Evolutionary conservation across 768 basidiomycete species (phyloP), one percentile per base, ranked within the genome.

Genomic region (Galerina sulciceps): DNA sequence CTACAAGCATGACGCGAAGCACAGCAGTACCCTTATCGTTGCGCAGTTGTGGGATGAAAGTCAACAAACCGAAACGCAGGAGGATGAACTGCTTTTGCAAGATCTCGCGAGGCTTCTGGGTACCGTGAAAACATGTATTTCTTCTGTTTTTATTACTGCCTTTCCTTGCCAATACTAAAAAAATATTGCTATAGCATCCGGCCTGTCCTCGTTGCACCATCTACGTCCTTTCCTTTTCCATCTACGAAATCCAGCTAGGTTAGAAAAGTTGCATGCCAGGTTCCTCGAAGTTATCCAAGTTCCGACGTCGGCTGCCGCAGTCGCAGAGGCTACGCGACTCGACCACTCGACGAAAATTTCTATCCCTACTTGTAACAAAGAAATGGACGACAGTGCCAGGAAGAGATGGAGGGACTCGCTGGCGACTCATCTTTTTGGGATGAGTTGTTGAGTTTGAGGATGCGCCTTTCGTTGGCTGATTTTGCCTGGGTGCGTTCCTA

Each of bases 1-100:
- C 71, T 93, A 93, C 76, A 70, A 70, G 35, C 69, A 68, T 13
- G 68, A 92, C 67, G 87, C 91, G 5, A 83, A 84, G 67, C 85
- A 85, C 46, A 79, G 71, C 49, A 81, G 75, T 53, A 77, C 75
- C 41, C 74, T 91, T 18, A 71, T 90, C 23, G 79, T 85, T n/a
- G 79, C 87, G 9, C 77, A 78, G 48, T 65, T 90, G 53, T 85
- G 84, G 83, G 65, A 79, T 23, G 79, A 81, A 31, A 31, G 8
- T 31, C 5, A 31, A 8, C 26, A 31, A 8, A 31, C 1, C 26
- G 26, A 31, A 31, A 31, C 4, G 22, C 62, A 59, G 46, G 66
- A 74, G 60, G 73, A 59, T 49, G 45, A 55, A 1, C 45, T 73
- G 62, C 34, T 85, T 60, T 34, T 85, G 37, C 58, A 69, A 42